phyloP scores from a whole-genome alignment of 208 protist genomes.

The Leishmania amazonensis region DNA sequence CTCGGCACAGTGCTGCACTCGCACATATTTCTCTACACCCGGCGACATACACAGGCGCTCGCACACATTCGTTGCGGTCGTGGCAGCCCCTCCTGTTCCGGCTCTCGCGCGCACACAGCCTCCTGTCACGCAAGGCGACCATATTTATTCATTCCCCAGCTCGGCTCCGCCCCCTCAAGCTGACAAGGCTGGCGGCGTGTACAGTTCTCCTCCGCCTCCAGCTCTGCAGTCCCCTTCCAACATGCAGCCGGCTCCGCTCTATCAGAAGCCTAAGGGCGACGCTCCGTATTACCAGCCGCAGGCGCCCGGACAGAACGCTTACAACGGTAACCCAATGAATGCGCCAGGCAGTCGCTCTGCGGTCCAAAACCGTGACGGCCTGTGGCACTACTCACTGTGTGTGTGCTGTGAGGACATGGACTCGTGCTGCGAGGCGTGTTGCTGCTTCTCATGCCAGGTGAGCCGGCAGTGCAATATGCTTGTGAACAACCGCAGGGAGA shows the following conservation, averaged over 20 bases:
- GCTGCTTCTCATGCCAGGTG: conserved; percentile 44
- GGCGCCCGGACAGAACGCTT: neutral
- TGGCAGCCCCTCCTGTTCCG: neutral
- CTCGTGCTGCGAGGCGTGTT: conserved; percentile 43
- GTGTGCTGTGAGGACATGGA: conserved; percentile 35
- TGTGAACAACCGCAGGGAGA: conserved; percentile 10
- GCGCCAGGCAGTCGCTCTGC: no score
- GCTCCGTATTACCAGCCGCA: neutral
- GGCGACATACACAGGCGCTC: neutral
- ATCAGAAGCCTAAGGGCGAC: neutral
- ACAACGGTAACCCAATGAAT: neutral
- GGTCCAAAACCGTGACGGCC: neutral
- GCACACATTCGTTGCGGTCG: neutral
- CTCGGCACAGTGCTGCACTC: neutral
- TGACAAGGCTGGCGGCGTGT: neutral
- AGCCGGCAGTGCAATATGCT: conserved; percentile 56
- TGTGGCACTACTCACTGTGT: conserved; percentile 51
- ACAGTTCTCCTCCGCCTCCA: neutral
- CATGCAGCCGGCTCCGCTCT: neutral
- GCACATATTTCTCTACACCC: neutral
- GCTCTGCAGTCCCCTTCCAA: neutral
- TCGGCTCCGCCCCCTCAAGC: neutral
- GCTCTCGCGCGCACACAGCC: neutral
- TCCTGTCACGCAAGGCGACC: neutral
- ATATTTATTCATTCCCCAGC: neutral